Evolutionary conservation across 1,284 basidiomycete genomes (phyloP), one percentile per base, ranked within the genome.

Genomic region (Malassezia furfur): DNA sequence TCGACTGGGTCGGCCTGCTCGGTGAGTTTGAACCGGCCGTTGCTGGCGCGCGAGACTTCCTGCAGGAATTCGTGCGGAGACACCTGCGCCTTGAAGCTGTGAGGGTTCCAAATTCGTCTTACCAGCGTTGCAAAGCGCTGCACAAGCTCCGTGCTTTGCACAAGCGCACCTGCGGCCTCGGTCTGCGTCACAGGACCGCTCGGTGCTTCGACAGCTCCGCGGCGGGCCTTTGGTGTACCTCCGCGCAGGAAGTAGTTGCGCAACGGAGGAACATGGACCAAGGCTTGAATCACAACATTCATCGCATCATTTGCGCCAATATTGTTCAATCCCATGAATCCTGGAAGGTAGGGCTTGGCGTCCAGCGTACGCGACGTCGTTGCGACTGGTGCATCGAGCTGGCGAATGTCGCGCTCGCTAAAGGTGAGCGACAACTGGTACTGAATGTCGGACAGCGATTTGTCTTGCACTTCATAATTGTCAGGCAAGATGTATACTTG

Each of bases 401-500:
- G 83, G 75, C 69, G 34, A 77, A 79, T 31, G 80, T 83, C 67
- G 21, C 34, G 36, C 2, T 48, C 49, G 3, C 68, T 76, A 77
- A 93, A 98, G 2, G 82, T 82, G 1, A 94, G 93, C 31, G 85
- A 81, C 25, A 99, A 81, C 31, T 96, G 88, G 70, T 85, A 86
- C 32, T 90, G 81, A 59, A 99, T 94, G 75, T 98, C 93, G 72
- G 89, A 86, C 54, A 99, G 78, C 6, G 91, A 94, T 19, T 91
- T 89, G 76, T 96, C 91, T 14, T 87, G 86, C 54, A 99, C 94
- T 22, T 80, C 85, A 76, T 98, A 98, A 37, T 90, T 89, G 76
- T 99, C 94, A 38, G 94, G 94, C n/a, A 99, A 81, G 36, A 98
- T 86, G 75, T 93, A 98, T 54, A 96, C 91, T 81, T 91, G 90